Percentiles rank a stretch among this genome's conserved stretches.
Evolutionary conservation across 2,329 filamentous ascomycete genomes (phyloP).

Genomic region (Fusarium irregulare): DNA sequence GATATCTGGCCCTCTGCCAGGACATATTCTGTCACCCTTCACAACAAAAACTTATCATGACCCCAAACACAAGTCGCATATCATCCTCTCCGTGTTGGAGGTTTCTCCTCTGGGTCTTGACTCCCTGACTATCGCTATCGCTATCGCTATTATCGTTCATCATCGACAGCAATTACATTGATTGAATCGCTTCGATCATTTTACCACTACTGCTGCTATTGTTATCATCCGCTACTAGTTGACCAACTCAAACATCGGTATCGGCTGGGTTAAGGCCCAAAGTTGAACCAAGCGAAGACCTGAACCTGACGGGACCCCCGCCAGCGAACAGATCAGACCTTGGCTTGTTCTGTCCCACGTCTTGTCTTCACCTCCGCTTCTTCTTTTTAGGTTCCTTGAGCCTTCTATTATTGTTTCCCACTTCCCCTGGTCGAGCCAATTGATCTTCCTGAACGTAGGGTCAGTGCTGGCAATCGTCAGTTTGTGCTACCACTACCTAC

Average conservation of each 20-base stretch:
- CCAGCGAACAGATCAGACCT: slow-evolving; percentile 14
- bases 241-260: slow-evolving; percentile 22
- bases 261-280: slow-evolving; percentile 22
- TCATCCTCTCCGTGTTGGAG: slow-evolving; percentile 56
- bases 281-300: slow-evolving; percentile 29
- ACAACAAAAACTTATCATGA: slow-evolving; percentile 53
- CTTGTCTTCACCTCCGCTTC: slow-evolving; percentile 23
- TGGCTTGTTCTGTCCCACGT: slow-evolving; percentile 15
- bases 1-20: slow-evolving; percentile 34
- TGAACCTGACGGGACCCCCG: slow-evolving; percentile 21
- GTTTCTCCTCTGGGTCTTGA: slow-evolving; percentile 54
- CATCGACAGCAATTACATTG: neutral
- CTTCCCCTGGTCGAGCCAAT: slow-evolving; percentile 6
- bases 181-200: neutral
- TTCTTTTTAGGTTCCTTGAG: slow-evolving; percentile 30
- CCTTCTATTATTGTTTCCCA: slow-evolving; percentile 31
- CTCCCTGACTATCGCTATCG: slow-evolving; percentile 51
- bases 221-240: slow-evolving; percentile 11
- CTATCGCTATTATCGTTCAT: slow-evolving; percentile 7
- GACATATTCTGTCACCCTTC: slow-evolving; percentile 23
- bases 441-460: slow-evolving; percentile 19
- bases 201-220: slow-evolving; percentile 8
- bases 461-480: slow-evolving; percentile 18
- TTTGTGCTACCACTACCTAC: neutral
- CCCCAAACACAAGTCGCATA: slow-evolving; percentile 51